phyloP scores from a whole-genome alignment of 176 grass and related monocot species.

The Bothriochloa decipiens region DNA sequence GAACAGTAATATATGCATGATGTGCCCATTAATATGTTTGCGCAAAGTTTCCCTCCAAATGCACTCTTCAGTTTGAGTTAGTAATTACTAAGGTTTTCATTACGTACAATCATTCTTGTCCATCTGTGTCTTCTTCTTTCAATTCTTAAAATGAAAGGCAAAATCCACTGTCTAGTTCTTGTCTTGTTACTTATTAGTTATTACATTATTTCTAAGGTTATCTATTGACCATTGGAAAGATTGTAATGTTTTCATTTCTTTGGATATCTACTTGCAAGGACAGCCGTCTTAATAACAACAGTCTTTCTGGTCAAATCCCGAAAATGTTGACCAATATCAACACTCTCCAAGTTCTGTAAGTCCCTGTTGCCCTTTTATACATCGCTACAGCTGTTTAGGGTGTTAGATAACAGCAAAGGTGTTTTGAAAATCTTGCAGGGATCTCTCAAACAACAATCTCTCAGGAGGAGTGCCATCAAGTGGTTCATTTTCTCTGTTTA shows the following conservation, averaged over 20 bases:
- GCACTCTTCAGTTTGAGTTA: slow-evolving; percentile 19
- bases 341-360: slow-evolving; percentile 87
- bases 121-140: slow-evolving; percentile 11
- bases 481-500: slow-evolving; percentile 78
- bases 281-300: slow-evolving; percentile 92
- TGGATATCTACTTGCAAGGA: slow-evolving; percentile 53
- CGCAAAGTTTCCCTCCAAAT: background rate
- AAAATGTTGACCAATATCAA: slow-evolving; percentile 55
- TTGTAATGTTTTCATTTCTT: slow-evolving; percentile 38
- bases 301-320: slow-evolving; percentile 59
- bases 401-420: slow-evolving; percentile 29
- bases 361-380: slow-evolving; percentile 37
- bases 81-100: background rate
- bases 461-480: slow-evolving; percentile 71
- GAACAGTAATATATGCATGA: background rate
- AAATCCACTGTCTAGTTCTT: slow-evolving; percentile 14
- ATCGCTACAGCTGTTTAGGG: background rate
- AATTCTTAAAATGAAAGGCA: background rate
- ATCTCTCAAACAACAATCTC: slow-evolving; percentile 82
- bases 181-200: background rate
- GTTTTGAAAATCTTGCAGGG: slow-evolving; percentile 52
- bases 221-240: slow-evolving; percentile 31
- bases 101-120: background rate
- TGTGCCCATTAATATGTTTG: slow-evolving; percentile 6
- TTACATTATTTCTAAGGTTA: slow-evolving; percentile 14